Percentiles rank a stretch among this genome's conserved stretches.
These are phyloP conservation scores for Austroboletus eburneus DNA, from an alignment of 768 basidiomycete genomes.

Conservation along the genomic window DNA sequence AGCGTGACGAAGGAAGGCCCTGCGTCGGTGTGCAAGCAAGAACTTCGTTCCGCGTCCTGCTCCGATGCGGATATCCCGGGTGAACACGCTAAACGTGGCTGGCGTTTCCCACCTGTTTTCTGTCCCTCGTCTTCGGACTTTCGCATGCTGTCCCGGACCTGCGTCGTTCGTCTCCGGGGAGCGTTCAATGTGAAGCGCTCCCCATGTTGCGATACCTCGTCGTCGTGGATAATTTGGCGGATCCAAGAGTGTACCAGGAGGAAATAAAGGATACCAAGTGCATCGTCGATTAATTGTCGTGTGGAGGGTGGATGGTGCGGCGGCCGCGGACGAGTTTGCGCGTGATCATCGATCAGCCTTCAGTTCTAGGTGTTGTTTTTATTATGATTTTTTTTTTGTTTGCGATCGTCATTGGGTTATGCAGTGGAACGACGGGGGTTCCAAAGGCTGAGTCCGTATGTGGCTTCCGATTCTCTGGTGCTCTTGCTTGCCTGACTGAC, in stretches of 20 bases:
- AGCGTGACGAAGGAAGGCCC: conserved; percentile 46
- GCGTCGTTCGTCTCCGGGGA: conserved; percentile 43
- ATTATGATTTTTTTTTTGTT: background rate
- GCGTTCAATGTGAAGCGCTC: conserved; percentile 53
- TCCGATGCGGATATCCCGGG: conserved; percentile 35
- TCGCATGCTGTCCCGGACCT: conserved; percentile 55
- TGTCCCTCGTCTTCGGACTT: conserved; percentile 65
- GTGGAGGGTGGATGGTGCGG: conserved; percentile 52
- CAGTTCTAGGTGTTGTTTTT: conserved; percentile 68
- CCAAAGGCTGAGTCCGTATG: conserved; percentile 82
- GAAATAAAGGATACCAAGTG: conserved; percentile 42
- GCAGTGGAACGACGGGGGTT: conserved; percentile 72
- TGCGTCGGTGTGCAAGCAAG: conserved; percentile 62
- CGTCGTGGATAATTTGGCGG: conserved; percentile 58
- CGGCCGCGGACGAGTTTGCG: conserved; percentile 39
- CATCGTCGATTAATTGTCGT: conserved; percentile 64
- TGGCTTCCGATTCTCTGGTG: background rate
- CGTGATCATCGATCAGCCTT: conserved; percentile 55
- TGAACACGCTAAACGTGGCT: conserved; percentile 56
- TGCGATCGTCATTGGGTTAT: background rate
- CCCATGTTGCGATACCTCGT: conserved; percentile 64
- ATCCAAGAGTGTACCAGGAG: conserved; percentile 36
- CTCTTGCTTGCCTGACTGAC: background rate
- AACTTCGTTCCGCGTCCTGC: too few relatives aligned
- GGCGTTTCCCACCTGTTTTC: conserved; percentile 67